Percentiles rank a stretch among this genome's conserved stretches.
phyloP scores from a whole-genome alignment of 2,329 filamentous ascomycete species.

The Botrytis aclada region DNA sequence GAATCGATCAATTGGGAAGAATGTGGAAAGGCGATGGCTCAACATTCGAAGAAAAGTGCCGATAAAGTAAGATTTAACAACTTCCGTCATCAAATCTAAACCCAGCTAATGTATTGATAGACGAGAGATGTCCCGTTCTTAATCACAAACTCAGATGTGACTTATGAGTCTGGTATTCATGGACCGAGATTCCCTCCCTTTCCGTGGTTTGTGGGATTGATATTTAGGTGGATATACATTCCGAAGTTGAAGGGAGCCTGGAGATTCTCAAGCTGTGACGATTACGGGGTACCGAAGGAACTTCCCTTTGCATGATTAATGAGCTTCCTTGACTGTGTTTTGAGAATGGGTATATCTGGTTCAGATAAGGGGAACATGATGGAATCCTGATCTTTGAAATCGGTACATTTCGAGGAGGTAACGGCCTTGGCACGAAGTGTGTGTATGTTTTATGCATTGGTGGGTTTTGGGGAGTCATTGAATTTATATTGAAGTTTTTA shows the following conservation, averaged over 20 bases:
- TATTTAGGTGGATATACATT: constrained; percentile 40
- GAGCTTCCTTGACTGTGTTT: not conserved
- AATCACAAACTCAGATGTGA: constrained; percentile 30
- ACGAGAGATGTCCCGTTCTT: constrained; percentile 24
- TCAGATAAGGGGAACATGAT: not conserved
- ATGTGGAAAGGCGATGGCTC: constrained; percentile 28
- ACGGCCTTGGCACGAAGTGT: not conserved
- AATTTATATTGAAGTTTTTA: not conserved
- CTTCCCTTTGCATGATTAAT: constrained; percentile 39
- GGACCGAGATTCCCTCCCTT: constrained; percentile 33
- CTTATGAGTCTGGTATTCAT: constrained; percentile 35
- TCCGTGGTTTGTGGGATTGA: constrained; percentile 34
- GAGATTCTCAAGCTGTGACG: constrained; percentile 40
- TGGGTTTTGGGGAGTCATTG: not conserved
- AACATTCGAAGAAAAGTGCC: constrained; percentile 22
- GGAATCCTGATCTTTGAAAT: not conserved
- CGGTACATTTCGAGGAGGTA: not conserved
- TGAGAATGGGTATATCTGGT: not conserved
- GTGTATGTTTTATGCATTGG: not conserved
- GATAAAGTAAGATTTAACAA: constrained; percentile 20
- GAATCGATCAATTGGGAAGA: constrained; percentile 38
- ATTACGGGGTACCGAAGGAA: constrained; percentile 37
- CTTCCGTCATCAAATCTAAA: not conserved
- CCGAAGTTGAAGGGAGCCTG: constrained; percentile 40
- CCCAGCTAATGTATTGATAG: not conserved